These are phyloP conservation scores for Corchorus olitorius DNA, from an alignment of 345 rosid genomes.

Conservation along the genomic window DNA sequence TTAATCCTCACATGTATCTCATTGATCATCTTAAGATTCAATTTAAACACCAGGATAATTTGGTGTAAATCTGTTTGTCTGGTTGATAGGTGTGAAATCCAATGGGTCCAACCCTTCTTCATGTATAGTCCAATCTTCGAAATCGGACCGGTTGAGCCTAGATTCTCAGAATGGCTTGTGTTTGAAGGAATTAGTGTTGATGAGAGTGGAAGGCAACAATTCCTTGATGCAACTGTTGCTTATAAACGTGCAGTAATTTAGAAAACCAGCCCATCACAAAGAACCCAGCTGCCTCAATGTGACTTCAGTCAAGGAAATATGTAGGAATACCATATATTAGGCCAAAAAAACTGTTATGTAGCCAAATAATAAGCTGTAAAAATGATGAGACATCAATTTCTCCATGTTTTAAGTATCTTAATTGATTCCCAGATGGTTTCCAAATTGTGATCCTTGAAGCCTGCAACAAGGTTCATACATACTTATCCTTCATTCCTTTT, in stretches of 20 bases:
- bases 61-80: background rate
- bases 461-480: too few species aligned
- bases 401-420: too few species aligned
- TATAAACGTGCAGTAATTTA: conserved; percentile 77
- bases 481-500: too few species aligned
- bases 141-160: conserved; percentile 87
- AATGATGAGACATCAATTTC: too few species aligned
- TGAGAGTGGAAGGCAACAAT: conserved; percentile 80
- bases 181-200: conserved; percentile 89
- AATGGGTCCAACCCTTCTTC: conserved; percentile 89
- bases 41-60: too few species aligned
- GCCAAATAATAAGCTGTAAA: too few species aligned
- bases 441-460: too few species aligned
- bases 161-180: conserved; percentile 89
- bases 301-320: background rate
- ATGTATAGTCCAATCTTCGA: conserved; percentile 86
- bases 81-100: conserved; percentile 72
- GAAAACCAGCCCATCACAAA: background rate
- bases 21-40: too few species aligned
- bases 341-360: too few species aligned
- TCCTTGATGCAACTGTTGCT: conserved; percentile 78
- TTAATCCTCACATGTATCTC: too few species aligned
- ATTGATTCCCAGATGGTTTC: too few species aligned
- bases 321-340: too few species aligned
- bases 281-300: background rate